A percentile compares a stretch with the other conserved stretches of the same genome.
phyloP scores from a whole-genome alignment of 192 early-diverging fungal genomes.

The Coemansia sp. region DNA sequence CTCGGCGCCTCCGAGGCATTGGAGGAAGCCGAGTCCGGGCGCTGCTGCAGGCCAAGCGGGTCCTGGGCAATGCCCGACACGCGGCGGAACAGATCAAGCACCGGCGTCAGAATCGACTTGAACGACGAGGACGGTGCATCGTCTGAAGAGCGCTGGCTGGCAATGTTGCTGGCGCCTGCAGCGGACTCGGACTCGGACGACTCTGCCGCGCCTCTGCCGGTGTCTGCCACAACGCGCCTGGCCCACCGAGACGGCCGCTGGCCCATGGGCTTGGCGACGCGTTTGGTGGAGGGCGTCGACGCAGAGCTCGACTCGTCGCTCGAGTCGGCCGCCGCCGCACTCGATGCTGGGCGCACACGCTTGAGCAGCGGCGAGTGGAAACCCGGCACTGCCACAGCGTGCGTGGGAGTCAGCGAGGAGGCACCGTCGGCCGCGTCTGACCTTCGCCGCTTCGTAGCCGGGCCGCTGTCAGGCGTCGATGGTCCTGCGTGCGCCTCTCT shows the following conservation, averaged over 20 bases:
- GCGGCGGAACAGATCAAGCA: conserved; percentile 41
- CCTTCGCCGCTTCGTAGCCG: conserved; percentile 16
- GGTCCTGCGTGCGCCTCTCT: conserved; percentile 5
- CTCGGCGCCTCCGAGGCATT: not conserved
- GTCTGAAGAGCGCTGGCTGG: not conserved
- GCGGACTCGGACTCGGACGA: not conserved
- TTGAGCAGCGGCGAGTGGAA: conserved; percentile 24
- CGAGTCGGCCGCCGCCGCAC: not conserved
- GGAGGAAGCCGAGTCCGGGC: conserved; percentile 7
- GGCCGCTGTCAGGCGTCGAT: not conserved
- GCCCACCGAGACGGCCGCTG: conserved; percentile 14
- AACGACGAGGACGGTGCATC: conserved; percentile 40
- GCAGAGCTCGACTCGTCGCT: conserved; percentile 9
- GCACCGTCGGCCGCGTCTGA: not conserved
- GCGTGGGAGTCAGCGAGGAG: not conserved
- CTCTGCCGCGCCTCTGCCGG: not conserved
- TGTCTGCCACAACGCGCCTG: conserved; percentile 4
- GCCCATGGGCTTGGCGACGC: not conserved
- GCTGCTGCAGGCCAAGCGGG: conserved; percentile 25
- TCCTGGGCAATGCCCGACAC: conserved; percentile 49
- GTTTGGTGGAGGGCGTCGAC: not conserved
- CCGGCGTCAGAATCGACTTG: conserved; percentile 49
- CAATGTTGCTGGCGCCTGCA: not conserved
- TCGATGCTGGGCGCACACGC: not conserved
- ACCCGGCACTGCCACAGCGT: not conserved